A percentile compares a stretch with the other conserved stretches of the same genome.
These are phyloP conservation scores for Corynascus novoguineensis DNA, from an alignment of 495 filamentous ascomycete species.

Conservation along the genomic window DNA sequence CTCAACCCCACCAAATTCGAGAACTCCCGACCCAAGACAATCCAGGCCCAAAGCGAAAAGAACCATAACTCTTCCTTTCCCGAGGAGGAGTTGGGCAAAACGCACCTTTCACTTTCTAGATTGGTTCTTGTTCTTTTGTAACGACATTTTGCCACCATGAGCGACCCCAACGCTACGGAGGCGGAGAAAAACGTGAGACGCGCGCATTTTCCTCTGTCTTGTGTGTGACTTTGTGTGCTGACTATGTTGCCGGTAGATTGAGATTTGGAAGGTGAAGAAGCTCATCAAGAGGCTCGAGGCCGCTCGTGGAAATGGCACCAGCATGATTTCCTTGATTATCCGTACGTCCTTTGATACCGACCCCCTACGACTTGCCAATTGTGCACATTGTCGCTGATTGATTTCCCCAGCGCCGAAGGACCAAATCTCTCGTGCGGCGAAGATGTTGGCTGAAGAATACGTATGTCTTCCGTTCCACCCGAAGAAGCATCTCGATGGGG, in stretches of 20 bases:
- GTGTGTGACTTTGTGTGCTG: constrained; percentile 10
- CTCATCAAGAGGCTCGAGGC: constrained; percentile 92
- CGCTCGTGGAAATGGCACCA: constrained; percentile 90
- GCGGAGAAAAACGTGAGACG: constrained; percentile 88
- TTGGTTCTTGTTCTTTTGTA: constrained; percentile 5
- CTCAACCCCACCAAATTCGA: constrained; percentile 29
- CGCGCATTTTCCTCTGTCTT: not conserved
- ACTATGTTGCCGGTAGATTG: constrained; percentile 42
- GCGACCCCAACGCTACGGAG: constrained; percentile 79
- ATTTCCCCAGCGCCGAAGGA: constrained; percentile 76
- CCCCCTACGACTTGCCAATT: no score
- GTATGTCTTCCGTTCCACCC: constrained; percentile 48
- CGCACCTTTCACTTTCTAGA: constrained; percentile 4
- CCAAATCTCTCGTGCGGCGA: constrained; percentile 90
- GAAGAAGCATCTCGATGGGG: constrained; percentile 10
- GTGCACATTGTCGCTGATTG: constrained; percentile 15
- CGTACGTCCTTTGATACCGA: constrained; percentile 57
- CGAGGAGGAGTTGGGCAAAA: constrained; percentile 7
- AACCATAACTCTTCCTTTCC: not conserved
- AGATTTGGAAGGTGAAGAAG: constrained; percentile 91
- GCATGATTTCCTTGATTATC: constrained; percentile 98
- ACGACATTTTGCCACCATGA: constrained; percentile 65
- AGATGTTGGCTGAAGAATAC: constrained; percentile 99
- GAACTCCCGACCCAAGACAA: constrained; percentile 12
- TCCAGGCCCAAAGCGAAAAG: not conserved